These are phyloP conservation scores for Pogostemon cablin DNA, from an alignment of 257 asterid genomes.

Conservation along the genomic window DNA sequence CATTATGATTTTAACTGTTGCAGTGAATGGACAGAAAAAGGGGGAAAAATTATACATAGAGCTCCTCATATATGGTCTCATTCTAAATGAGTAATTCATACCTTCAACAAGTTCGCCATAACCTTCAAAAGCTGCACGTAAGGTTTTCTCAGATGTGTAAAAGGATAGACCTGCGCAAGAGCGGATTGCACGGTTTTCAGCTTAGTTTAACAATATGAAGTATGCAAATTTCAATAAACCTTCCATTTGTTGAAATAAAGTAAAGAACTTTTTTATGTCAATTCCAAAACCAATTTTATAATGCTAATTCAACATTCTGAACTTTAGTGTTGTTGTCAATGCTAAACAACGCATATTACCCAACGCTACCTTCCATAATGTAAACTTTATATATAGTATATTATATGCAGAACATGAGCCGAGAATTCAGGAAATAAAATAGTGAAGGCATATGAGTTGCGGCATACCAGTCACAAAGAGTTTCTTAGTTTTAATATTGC, in stretches of 20 bases:
- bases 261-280: conserved; percentile 1
- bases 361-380: background rate
- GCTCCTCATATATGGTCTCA: background rate
- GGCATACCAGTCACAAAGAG: conserved; percentile 82
- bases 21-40: background rate
- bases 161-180: conserved; percentile 72
- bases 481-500: conserved; percentile 76
- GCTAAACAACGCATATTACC: background rate
- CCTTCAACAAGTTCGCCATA: conserved; percentile 88
- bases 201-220: background rate
- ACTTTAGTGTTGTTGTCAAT: background rate
- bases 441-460: conserved; percentile 19
- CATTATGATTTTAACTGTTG: conserved; percentile 89
- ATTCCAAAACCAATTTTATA: background rate
- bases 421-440: background rate
- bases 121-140: conserved; percentile 86
- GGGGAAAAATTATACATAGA: conserved; percentile 2
- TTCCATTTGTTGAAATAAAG: background rate
- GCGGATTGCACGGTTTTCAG: no score
- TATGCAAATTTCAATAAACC: background rate
- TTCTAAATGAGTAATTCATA: conserved; percentile 30
- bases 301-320: background rate
- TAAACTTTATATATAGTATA: conserved; percentile 4
- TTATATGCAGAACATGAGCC: conserved; percentile 8
- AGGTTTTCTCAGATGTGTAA: conserved; percentile 90